Base-by-base conservation (phyloP, 352 stramenopile genomes). In the Phytophthora idaei region DNA sequence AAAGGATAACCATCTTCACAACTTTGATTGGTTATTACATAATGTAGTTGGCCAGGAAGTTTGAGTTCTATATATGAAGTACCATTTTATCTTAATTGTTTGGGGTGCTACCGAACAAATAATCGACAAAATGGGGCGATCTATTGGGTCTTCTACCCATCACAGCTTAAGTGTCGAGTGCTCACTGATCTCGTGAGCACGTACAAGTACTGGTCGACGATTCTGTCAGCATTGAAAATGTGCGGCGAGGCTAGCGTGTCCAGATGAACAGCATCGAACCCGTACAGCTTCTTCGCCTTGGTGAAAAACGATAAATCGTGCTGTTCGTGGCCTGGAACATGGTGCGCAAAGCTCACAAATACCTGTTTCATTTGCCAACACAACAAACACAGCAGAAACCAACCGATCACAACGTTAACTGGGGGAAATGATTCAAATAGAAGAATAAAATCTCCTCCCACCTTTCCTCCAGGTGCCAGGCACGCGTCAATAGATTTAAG, bases 271-370 rank as follows among this genome's bases (percentile, higher is more conserved):
- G 76, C 72, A 11, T 75, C 42, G 9, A 78, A 87, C 0, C 66
- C 63, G 46, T 71, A 84, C 3, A 72, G 28, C 28, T 42, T 63
- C 31, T 79, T 74, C n/a, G 76, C 73, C 62, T 81, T 84, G 2
- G 66, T 68, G 28, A 87, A 87, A 50, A 87, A 87, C 31, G 76
- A 80, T 49, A 87, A 61, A 25, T 87, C 78, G 31, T 82, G 69
- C 12, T 74, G 34, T 61, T 87, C 73, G 36, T 83, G 71, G 25
- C 78, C 78, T 28, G 78, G 78, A 4, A 84, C 75, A 36, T 87
- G 78, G 41, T 85, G 78, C 2, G 76, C 77, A 48, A 87, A 87
- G 51, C 78, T 83, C 21, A 87, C 74, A 47, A 74, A 80, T 5
- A 57, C 76, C 71, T 83, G 50, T 12, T 29, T 17, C 9, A 46